These are phyloP conservation scores for Tanacetum coccineum DNA, from an alignment of 129 eudicot genomes.

Conservation along the genomic window DNA sequence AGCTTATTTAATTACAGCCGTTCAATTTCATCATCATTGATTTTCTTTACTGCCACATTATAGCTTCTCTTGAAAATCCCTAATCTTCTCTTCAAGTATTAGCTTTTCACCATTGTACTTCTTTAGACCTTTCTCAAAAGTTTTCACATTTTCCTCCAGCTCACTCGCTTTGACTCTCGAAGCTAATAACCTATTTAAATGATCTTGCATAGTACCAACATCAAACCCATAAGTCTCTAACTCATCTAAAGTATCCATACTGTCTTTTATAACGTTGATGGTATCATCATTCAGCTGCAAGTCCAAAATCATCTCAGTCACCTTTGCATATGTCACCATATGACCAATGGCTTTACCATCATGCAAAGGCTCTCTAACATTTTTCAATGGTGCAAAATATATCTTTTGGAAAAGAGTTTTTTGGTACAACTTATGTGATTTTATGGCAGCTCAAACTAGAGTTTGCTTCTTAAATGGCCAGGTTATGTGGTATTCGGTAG, in stretches of 20 bases:
- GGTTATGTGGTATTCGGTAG: conserved; percentile 13
- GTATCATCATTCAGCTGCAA: conserved; percentile 31
- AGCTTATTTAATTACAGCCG: conserved; percentile 5
- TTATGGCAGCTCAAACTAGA: conserved; percentile 37
- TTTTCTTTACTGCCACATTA: neutral
- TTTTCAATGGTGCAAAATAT: conserved; percentile 30
- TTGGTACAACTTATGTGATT: conserved; percentile 25
- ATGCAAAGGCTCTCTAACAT: conserved; percentile 22
- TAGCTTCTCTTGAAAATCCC: conserved; percentile 15
- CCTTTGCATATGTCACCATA: conserved; percentile 31
- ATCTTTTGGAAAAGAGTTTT: conserved; percentile 31
- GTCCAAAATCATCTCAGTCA: conserved; percentile 22
- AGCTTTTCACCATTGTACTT: too few relatives aligned
- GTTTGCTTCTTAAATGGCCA: conserved; percentile 41
- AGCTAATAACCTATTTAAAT: conserved; percentile 18
- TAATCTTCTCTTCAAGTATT: conserved; percentile 2
- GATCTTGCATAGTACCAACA: conserved; percentile 24
- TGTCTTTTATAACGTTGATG: conserved; percentile 10
- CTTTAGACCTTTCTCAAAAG: neutral
- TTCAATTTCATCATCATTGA: conserved; percentile 18
- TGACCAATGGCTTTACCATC: conserved; percentile 44
- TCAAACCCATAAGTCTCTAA: conserved; percentile 43
- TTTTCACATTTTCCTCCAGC: conserved; percentile 12
- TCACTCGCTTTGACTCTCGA: conserved; percentile 13
- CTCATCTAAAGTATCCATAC: conserved; percentile 27